phyloP scores from a whole-genome alignment of 2,329 filamentous ascomycete genomes.

The Coniochaeta hoffmannii region DNA sequence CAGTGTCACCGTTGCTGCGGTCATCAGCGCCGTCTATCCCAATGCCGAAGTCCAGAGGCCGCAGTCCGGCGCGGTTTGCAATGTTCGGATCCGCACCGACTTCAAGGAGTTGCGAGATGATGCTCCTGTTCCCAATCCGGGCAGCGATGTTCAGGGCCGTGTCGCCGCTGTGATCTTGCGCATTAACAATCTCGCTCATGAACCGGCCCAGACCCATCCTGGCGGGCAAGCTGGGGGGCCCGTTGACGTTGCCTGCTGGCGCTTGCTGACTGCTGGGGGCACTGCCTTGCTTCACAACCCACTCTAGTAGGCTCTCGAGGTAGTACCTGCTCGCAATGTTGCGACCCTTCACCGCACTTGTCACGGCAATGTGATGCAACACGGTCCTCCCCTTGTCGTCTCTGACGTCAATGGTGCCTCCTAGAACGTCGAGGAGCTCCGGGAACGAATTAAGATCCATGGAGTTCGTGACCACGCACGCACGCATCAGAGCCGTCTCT shows the following conservation, averaged over 20 bases:
- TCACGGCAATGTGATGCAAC: constrained; percentile 91
- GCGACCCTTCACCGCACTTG: constrained; percentile 89
- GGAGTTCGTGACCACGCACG: constrained; percentile 89
- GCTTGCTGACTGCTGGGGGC: constrained; percentile 32
- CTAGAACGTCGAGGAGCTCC: constrained; percentile 80
- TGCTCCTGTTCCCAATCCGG: constrained; percentile 84
- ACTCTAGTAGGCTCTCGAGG: constrained; percentile 87
- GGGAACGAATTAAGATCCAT: constrained; percentile 87
- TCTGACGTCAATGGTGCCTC: constrained; percentile 81
- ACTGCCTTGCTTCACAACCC: constrained; percentile 76
- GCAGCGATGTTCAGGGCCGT: constrained; percentile 92
- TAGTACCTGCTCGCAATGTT: constrained; percentile 93
- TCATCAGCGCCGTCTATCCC: constrained; percentile 54
- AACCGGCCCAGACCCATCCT: constrained; percentile 86
- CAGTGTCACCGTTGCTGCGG: constrained; percentile 31
- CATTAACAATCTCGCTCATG: constrained; percentile 95
- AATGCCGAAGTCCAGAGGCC: constrained; percentile 91
- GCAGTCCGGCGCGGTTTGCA: constrained; percentile 79
- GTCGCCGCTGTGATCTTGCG: constrained; percentile 87
- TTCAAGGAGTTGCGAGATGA: constrained; percentile 93
- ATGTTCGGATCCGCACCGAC: constrained; percentile 92
- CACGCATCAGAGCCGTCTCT: constrained; percentile 88
- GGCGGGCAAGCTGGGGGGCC: constrained; percentile 28
- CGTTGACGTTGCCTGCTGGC: constrained; percentile 11
- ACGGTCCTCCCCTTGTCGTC: constrained; percentile 88